Base-by-base conservation (phyloP, 2,329 filamentous ascomycete genomes). In the Penicillium frequentans region DNA sequence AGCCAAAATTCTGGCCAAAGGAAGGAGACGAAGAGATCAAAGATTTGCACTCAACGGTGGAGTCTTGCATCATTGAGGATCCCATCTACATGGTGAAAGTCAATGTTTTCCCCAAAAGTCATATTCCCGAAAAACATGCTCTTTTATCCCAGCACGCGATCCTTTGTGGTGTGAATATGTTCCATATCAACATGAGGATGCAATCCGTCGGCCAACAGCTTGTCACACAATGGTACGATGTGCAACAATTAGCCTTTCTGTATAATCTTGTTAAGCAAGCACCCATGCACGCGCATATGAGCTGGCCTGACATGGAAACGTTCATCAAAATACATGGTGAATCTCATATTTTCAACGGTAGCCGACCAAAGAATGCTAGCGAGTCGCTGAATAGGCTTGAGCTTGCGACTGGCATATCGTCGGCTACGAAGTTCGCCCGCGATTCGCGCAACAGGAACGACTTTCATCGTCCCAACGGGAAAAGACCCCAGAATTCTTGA, bases 291-390 rank as follows among this genome's bases (percentile, higher is more conserved):
- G 60, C 59, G 44, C 39, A 65, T 42, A 14, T 71, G 52, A 59
- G 43, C 13, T 71, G 66, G 68, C 67, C 67, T 52, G 67, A 71
- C 49, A 70, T 71, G 58, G 68, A 70, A 19, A 49, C 66, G 48
- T 70, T 70, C 46, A 61, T 70, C 45, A 65, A 69, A 46, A 68
- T 71, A 16, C 69, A 72, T 54, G 65, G 68, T 42, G 66, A 71
- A 42, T 65, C 62, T 57, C 62, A 65, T 53, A 69, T 72, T 21
- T 70, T 72, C 51, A 52, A 70, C 43, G 66, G 69, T 27, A 58
- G 61, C 3, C 63, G 67, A 39, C 69, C 68, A 35, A 69, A 68
- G 44, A 63, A 68, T 29, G 64, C 62, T 10, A 49, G 8, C 2
- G 66, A 72, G 53, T 70, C 67, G 2, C 50, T 70, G 37, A 68